A percentile compares a stretch with the other conserved stretches of the same genome.
These are phyloP conservation scores for Prillingera fragicola DNA, from an alignment of 1,284 basidiomycete genomes.

Conservation along the genomic window DNA sequence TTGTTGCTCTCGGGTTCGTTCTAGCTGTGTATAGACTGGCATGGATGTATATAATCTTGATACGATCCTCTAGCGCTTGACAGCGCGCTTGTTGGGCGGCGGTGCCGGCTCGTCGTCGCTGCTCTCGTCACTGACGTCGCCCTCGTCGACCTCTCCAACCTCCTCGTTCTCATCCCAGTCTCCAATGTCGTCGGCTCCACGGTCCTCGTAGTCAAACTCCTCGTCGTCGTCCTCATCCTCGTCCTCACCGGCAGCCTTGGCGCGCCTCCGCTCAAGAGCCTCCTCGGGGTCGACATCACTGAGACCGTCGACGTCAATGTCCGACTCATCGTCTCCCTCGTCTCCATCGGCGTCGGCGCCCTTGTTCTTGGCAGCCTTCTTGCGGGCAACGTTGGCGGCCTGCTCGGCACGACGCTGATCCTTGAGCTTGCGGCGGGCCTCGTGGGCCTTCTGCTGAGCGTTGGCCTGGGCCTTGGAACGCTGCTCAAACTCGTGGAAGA, in stretches of 20 bases:
- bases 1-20: not conserved
- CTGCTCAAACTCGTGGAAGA: slow-evolving; percentile 86
- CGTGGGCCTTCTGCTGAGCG: slow-evolving; percentile 65
- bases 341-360: slow-evolving; percentile 32
- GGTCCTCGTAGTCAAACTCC: slow-evolving; percentile 44
- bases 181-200: slow-evolving; percentile 56
- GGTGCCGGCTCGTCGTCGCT: slow-evolving; percentile 31
- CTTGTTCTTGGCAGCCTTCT: slow-evolving; percentile 55
- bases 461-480: slow-evolving; percentile 62
- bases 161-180: slow-evolving; percentile 44
- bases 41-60: slow-evolving; percentile 6
- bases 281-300: slow-evolving; percentile 49
- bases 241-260: slow-evolving; percentile 26
- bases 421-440: slow-evolving; percentile 65
- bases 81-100: slow-evolving; percentile 11
- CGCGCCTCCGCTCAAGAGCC: slow-evolving; percentile 31
- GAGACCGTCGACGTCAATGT: slow-evolving; percentile 46
- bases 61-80: slow-evolving; percentile 10
- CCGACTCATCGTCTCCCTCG: slow-evolving; percentile 45
- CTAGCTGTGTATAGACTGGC: slow-evolving; percentile 1
- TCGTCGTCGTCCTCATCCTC: slow-evolving; percentile 43
- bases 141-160: slow-evolving; percentile 51
- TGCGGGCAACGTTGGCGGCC: slow-evolving; percentile 75
- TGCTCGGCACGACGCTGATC: slow-evolving; percentile 77
- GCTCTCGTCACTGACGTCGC: slow-evolving; percentile 31